Conservation (phyloP, 2,329 filamentous ascomycete genomes). For the Xylariaceae sp. region DNA sequence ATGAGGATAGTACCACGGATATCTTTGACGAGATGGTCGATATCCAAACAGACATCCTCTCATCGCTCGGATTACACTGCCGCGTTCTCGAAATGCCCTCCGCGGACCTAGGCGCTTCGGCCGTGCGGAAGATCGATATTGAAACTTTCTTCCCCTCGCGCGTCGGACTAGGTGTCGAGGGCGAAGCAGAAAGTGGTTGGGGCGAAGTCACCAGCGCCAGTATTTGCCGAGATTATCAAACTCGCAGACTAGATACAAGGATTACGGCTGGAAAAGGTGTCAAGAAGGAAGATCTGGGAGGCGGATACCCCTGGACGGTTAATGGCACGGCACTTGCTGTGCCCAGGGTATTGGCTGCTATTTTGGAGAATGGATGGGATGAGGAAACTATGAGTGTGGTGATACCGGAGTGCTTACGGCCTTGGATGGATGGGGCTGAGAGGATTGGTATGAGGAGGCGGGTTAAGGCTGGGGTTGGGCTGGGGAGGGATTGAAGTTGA, state of each 20-base stretch:
- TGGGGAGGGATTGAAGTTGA: too few species aligned
- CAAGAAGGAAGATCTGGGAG: slow-evolving; percentile 26
- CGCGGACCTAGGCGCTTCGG: slow-evolving; percentile 82
- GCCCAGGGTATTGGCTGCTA: slow-evolving; percentile 80
- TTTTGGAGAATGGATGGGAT: slow-evolving; percentile 89
- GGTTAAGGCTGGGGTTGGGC: too few species aligned
- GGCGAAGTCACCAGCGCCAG: slow-evolving; percentile 90
- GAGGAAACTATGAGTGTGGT: slow-evolving; percentile 61
- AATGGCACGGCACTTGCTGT: slow-evolving; percentile 94
- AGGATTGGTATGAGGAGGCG: slow-evolving; percentile 55
- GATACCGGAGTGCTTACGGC: slow-evolving; percentile 74
- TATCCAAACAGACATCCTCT: slow-evolving; percentile 81
- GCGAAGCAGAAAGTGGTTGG: too few species aligned
- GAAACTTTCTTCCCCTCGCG: slow-evolving; percentile 91
- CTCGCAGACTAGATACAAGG: slow-evolving; percentile 72
- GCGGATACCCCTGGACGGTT: slow-evolving; percentile 79
- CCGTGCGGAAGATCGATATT: slow-evolving; percentile 83
- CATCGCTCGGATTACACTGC: slow-evolving; percentile 73
- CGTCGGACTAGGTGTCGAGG: slow-evolving; percentile 42
- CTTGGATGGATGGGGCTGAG: slow-evolving; percentile 77
- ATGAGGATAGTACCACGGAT: slow-evolving; percentile 43
- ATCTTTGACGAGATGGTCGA: slow-evolving; percentile 82
- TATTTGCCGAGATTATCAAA: slow-evolving; percentile 94
- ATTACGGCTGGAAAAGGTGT: slow-evolving; percentile 51
- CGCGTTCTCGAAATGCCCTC: slow-evolving; percentile 91